Evolutionary conservation across 2,329 filamentous ascomycete species (phyloP), one percentile per base, ranked within the genome.

Genomic region (Curvularia verruculosa): DNA sequence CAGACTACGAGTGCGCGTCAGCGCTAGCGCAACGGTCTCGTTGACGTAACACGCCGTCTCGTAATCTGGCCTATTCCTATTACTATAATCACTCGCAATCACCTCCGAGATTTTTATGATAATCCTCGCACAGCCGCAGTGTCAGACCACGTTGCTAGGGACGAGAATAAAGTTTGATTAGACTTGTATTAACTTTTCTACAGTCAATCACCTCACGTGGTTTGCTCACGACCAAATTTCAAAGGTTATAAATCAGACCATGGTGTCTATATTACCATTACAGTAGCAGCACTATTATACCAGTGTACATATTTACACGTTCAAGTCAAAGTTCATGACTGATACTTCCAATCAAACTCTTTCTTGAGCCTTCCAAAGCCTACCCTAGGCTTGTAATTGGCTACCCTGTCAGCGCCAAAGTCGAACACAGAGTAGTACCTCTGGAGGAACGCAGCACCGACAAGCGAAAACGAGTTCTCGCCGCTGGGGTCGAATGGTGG

Each of bases 321-420:
- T 13, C 21, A 23, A n/a, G n/a, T n/a, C n/a, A 15, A 43, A 5
- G 3, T 13, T 26, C 23, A 43, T 15, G 40, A 43, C 3, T 43
- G 36, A 8, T 56, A 48, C 23, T 52, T 10, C 34, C 24, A 67
- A 43, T 64, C 63, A 15, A 58, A 66, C 58, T 66, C 56, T 45
- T 57, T 61, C 58, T 67, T 67, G 49, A 67, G 39, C 46, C 44
- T 54, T 15, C 63, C 65, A 43, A 67, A 67, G 1, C 63, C 65
- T 19, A 66, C 48, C 18, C 31, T 51, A 4, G 65, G 65, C 50
- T 50, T 36, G 12, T 67, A 67, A 0, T 61, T 46, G 3, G 50
- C 57, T 5, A 65, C 61, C 48, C 57, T 56, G 9, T 50, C 34
- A 3, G 51, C 58, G 0, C 65, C 63, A 46, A 66, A 67, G 23